Evolutionary conservation across 345 rosid species (phyloP).

Genomic region (Populus ilicifolia): DNA sequence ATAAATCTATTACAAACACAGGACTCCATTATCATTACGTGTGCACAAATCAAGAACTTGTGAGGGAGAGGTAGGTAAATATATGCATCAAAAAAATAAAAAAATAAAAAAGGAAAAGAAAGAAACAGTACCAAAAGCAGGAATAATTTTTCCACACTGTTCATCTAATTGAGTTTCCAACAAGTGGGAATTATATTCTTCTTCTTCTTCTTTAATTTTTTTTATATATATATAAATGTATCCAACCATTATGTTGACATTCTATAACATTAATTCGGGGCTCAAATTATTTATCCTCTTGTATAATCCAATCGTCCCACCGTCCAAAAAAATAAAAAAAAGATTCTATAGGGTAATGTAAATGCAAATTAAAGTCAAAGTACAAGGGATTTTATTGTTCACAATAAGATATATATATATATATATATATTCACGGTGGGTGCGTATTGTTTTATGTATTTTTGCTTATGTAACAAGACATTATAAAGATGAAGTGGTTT

Average conservation of each 20-base stretch:
- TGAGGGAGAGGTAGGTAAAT: neutral
- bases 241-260: neutral
- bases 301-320: no score
- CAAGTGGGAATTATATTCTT: neutral
- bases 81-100: neutral
- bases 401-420: neutral
- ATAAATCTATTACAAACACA: neutral
- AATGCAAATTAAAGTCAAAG: constrained; percentile 2
- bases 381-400: neutral
- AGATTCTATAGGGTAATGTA: no score
- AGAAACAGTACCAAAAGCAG: neutral
- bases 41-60: neutral
- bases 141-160: neutral
- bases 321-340: no score
- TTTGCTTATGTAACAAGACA: constrained; percentile 1
- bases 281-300: neutral
- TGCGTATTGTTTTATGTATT: neutral
- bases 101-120: no score
- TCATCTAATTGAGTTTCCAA: neutral
- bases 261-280: no score
- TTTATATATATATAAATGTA: no score
- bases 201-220: no score
- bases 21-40: neutral
- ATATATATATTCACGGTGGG: neutral
- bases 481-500: neutral